Evolutionary conservation across 345 rosid genomes (phyloP), one percentile per base, ranked within the genome.

Genomic region (Physaria fendleri): DNA sequence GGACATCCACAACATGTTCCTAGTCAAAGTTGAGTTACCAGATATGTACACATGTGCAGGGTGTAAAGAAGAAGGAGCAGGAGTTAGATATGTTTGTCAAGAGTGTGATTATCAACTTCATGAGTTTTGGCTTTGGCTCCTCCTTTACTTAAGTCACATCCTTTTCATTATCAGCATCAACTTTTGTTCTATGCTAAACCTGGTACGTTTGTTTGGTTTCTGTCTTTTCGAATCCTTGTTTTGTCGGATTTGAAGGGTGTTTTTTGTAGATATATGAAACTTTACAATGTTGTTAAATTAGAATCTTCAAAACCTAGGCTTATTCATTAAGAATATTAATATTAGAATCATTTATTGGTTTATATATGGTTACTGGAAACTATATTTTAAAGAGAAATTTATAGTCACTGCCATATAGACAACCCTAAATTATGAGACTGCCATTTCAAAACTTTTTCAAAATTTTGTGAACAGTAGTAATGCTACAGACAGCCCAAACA

Each of bases 91-190:
- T 67, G 59, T 76, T 10, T 92, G 96, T 71, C 76, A 51, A 30
- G 77, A 57, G n/a, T 92, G 98, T n/a, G 76, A 88, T 48, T 92
- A 77, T 59, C 88, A 84, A 77, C 72, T 92, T 3, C 98, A 92
- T 64, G 93, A 81, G 29, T 88, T 88, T 65, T 92, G 98, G 93
- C 88, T 44, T 51, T 76, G 58, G 88, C 87, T 54, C 82, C 85
- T 66, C 71, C 68, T 2, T 9, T 57, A 28, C 82, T 82, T 9
- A 71, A 72, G 39, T 71, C 71, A 7, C 96, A 92, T 37, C 96
- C 95, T 50, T 65, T 81, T 51, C 96, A 92, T 66, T 48, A 18
- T 41, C 90, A 80, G 4, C 98, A 92, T 79, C 82, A 69, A 2
- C 79, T 88, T 16, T 47, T 53, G 7, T 81, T 84, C 74, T 71